Evolutionary conservation across 1,284 basidiomycete genomes (phyloP).

Genomic region (Tetrapyrgos nigripes): DNA sequence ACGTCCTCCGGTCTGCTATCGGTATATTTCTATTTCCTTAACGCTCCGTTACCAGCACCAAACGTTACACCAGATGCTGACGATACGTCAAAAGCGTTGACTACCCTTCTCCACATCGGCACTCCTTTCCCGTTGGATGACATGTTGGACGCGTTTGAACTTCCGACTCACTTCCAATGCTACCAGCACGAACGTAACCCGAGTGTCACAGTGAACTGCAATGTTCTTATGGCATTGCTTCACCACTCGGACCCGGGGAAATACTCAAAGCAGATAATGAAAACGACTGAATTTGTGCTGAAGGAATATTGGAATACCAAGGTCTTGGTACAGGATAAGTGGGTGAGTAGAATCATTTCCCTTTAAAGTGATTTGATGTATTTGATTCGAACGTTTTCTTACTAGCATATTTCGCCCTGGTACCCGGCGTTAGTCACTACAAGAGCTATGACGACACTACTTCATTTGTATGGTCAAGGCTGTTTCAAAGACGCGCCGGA

Average conservation of each 20-base stretch:
- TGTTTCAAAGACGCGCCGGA: background rate
- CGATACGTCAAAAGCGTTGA: conserved; percentile 3
- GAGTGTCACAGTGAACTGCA: conserved; percentile 6
- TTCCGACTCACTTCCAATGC: conserved; percentile 2
- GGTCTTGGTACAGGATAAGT: conserved; percentile 1
- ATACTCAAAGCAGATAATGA: conserved; percentile 6
- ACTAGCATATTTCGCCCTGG: conserved; percentile 7
- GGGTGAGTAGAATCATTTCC: background rate
- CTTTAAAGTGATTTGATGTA: background rate
- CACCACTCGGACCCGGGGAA: background rate
- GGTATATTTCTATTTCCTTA: background rate
- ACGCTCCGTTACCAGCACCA: background rate
- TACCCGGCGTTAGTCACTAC: conserved; percentile 3
- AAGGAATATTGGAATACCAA: conserved; percentile 1
- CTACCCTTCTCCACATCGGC: conserved; percentile 7
- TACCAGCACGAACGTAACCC: conserved; percentile 9
- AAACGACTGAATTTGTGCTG: conserved; percentile 1
- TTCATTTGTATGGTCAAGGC: conserved; percentile 1
- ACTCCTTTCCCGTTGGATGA: background rate
- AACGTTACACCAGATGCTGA: conserved; percentile 11
- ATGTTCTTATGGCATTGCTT: conserved; percentile 3
- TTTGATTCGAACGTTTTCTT: background rate
- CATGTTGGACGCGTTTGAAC: conserved; percentile 3
- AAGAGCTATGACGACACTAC: background rate
- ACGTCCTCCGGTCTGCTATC: background rate